Conservation (phyloP, 179 eudicot genomes). For the Sideroxylon spinosum region DNA sequence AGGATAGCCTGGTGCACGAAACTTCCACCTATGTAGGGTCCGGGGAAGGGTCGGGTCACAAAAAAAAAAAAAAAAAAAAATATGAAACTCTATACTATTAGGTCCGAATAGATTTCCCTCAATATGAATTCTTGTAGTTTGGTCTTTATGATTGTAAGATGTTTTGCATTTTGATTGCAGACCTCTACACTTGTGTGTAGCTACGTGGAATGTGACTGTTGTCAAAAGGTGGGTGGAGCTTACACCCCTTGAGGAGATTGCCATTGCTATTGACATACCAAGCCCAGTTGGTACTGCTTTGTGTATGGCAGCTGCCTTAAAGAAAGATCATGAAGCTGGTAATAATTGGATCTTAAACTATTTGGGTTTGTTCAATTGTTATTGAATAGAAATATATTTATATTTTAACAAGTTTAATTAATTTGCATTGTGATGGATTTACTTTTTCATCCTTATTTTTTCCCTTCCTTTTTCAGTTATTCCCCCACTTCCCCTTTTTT, state of each 20-base stretch:
- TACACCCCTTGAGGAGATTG: conserved; percentile 71
- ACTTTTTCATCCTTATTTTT: background rate
- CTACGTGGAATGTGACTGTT: conserved; percentile 87
- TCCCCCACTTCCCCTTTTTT: background rate
- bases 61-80: too few species aligned
- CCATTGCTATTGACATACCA: conserved; percentile 65
- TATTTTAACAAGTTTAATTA: background rate
- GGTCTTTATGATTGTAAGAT: background rate
- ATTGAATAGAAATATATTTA: background rate
- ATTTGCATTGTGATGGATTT: background rate
- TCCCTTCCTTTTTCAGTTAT: background rate
- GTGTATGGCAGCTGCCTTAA: conserved; percentile 92
- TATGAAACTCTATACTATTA: too few species aligned
- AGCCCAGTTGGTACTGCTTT: conserved; percentile 83
- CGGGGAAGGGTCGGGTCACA: too few species aligned
- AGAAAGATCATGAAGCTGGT: conserved; percentile 95
- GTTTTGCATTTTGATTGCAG: conserved; percentile 35
- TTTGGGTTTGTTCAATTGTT: background rate
- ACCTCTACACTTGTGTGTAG: conserved; percentile 83
- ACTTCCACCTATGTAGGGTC: too few species aligned
- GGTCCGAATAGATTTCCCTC: too few species aligned
- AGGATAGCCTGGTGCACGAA: too few species aligned
- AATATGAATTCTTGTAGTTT: background rate
- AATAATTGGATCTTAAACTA: conserved; percentile 12
- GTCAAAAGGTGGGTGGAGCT: conserved; percentile 90